Conservation (phyloP, 163 green algal genomes). For the Botryococcus braunii region DNA sequence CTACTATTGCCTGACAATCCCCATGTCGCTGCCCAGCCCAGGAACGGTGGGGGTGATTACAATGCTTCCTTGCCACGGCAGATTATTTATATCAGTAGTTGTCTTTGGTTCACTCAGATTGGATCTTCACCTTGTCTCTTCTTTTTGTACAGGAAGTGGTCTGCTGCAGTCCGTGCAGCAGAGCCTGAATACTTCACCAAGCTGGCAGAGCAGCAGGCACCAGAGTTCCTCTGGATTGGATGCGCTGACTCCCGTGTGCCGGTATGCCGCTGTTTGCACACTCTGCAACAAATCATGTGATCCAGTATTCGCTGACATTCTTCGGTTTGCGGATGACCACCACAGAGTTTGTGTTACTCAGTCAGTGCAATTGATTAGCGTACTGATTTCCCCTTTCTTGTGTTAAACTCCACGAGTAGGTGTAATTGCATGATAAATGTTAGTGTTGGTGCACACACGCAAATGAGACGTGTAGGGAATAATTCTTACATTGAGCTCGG, state of each 20-base stretch:
- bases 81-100: too few relatives aligned
- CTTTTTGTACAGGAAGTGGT: too few relatives aligned
- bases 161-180: too few relatives aligned
- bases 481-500: background rate
- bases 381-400: background rate
- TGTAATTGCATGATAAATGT: background rate
- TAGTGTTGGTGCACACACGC: too few relatives aligned
- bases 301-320: background rate
- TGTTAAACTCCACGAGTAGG: background rate
- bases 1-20: too few relatives aligned
- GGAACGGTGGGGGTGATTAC: too few relatives aligned
- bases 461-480: too few relatives aligned
- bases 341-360: background rate
- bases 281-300: background rate
- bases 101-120: too few relatives aligned
- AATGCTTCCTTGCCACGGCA: too few relatives aligned
- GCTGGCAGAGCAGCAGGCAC: constrained; percentile 40
- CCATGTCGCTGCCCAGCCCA: too few relatives aligned
- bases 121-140: too few relatives aligned
- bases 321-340: background rate
- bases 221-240: constrained; percentile 76
- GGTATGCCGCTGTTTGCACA: constrained; percentile 16
- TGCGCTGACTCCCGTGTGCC: constrained; percentile 72
- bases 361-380: background rate
- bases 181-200: constrained; percentile 64